Evolutionary conservation across 1,139 yeast species (phyloP).

Genomic region (Saccharomyces hybrid): DNA sequence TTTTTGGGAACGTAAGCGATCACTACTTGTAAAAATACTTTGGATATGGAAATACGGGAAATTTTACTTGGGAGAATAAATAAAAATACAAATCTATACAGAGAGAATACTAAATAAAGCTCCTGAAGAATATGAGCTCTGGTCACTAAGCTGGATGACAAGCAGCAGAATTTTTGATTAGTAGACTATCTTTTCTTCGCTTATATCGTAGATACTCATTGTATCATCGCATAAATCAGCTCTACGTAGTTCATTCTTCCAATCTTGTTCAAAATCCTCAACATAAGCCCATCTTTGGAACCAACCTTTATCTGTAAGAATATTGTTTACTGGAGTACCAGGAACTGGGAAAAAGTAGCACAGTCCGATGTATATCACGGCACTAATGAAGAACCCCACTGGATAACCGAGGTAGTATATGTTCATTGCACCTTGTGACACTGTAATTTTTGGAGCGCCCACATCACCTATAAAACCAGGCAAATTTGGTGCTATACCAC

Average conservation of each 20-base stretch:
- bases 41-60: not conserved
- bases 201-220: slow-evolving; percentile 18
- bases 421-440: slow-evolving; percentile 69
- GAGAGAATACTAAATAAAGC: not conserved
- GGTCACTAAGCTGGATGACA: not conserved
- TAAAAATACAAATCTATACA: not conserved
- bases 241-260: slow-evolving; percentile 19
- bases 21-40: not conserved
- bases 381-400: slow-evolving; percentile 60
- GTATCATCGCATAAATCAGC: slow-evolving; percentile 18
- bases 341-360: slow-evolving; percentile 49
- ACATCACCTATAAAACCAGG: slow-evolving; percentile 82
- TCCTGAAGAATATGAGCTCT: not conserved
- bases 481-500: slow-evolving; percentile 74
- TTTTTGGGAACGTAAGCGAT: not conserved
- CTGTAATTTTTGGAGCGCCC: slow-evolving; percentile 40
- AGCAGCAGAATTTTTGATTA: slow-evolving; percentile 4
- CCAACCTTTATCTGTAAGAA: slow-evolving; percentile 33
- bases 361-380: slow-evolving; percentile 42
- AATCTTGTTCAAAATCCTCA: slow-evolving; percentile 49
- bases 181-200: slow-evolving; percentile 15
- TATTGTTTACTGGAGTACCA: slow-evolving; percentile 44
- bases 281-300: slow-evolving; percentile 52
- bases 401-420: slow-evolving; percentile 68
- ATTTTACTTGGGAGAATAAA: not conserved